Evolutionary conservation across 805 yeast species (phyloP).

Genomic region (Yarrowia sp.): DNA sequence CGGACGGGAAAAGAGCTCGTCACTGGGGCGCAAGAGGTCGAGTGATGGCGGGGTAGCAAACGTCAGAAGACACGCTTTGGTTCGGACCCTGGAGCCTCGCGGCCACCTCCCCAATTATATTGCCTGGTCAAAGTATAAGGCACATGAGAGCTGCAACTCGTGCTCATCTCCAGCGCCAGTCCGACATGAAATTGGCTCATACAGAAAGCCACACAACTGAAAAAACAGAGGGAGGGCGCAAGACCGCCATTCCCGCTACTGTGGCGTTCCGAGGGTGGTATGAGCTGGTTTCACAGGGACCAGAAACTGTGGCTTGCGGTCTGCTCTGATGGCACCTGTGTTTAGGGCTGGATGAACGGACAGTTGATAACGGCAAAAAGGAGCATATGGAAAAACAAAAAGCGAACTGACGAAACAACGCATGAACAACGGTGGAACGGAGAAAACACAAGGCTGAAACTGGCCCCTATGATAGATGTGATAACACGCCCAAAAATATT

Average conservation of each 20-base stretch:
- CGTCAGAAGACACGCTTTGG: neutral
- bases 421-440: too few relatives aligned
- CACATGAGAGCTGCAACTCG: neutral
- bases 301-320: neutral
- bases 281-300: neutral
- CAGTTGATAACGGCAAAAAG: too few relatives aligned
- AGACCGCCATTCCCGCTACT: neutral
- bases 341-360: too few relatives aligned
- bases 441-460: too few relatives aligned
- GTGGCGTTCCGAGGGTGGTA: neutral
- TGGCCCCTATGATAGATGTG: too few relatives aligned
- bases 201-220: neutral
- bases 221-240: neutral
- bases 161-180: neutral
- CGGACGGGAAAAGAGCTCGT: too few relatives aligned
- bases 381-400: too few relatives aligned
- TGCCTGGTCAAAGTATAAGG: neutral
- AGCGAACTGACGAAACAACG: too few relatives aligned
- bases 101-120: constrained; percentile 9
- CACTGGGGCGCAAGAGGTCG: too few relatives aligned
- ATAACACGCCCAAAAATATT: too few relatives aligned
- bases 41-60: neutral
- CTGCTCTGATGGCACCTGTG: too few relatives aligned
- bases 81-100: neutral
- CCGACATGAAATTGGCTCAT: constrained; percentile 9